Conservation (phyloP, 2,329 filamentous ascomycete species). For the Fusarium kyushuense region DNA sequence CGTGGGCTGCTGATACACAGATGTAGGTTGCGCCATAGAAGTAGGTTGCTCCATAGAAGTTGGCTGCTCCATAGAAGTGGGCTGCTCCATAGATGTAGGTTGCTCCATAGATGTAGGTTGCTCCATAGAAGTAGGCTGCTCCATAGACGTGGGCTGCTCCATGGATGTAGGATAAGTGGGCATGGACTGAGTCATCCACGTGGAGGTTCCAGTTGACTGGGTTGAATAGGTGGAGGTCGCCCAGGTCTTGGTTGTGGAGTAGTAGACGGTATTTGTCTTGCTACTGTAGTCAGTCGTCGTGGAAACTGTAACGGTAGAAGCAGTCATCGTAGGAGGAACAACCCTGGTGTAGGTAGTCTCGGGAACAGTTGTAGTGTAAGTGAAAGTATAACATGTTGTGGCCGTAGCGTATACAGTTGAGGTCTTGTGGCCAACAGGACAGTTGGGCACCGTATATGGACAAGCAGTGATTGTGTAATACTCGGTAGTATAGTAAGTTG, state of each 20-base stretch:
- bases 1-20: neutral
- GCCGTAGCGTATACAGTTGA: conserved; percentile 31
- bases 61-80: neutral
- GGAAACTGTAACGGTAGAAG: neutral
- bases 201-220: neutral
- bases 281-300: neutral
- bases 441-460: conserved; percentile 4
- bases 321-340: neutral
- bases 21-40: neutral
- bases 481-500: conserved; percentile 36
- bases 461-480: conserved; percentile 29
- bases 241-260: conserved; percentile 18
- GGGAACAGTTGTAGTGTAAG: neutral
- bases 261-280: conserved; percentile 1
- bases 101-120: neutral
- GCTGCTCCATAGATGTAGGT: too few species aligned
- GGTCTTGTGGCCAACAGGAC: conserved; percentile 11
- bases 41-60: neutral
- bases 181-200: neutral
- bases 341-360: conserved; percentile 8
- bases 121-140: too few species aligned
- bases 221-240: neutral
- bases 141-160: too few species aligned
- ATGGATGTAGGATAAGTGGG: neutral
- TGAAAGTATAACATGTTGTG: conserved; percentile 10